Evolutionary conservation across 2,329 filamentous ascomycete species (phyloP).

Genomic region (Venturia asperata): DNA sequence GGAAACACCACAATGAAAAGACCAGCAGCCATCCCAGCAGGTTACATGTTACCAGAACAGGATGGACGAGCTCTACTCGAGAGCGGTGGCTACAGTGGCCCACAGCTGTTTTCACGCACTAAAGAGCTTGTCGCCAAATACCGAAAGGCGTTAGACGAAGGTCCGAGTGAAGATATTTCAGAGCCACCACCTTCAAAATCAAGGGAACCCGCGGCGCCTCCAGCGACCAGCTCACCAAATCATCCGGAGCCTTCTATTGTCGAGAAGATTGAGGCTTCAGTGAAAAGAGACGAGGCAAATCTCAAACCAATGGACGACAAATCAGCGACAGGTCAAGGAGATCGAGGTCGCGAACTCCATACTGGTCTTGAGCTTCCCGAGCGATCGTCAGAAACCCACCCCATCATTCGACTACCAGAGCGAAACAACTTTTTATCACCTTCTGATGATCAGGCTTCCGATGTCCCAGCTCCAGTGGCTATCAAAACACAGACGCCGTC

Average conservation of each 20-base stretch:
- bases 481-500: slow-evolving; percentile 10
- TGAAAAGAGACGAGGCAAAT: slow-evolving; percentile 8
- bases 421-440: background rate
- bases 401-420: slow-evolving; percentile 13
- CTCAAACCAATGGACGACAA: slow-evolving; percentile 16
- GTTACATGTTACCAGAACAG: slow-evolving; percentile 54
- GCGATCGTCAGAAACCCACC: background rate
- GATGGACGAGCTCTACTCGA: slow-evolving; percentile 66
- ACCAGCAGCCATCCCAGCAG: slow-evolving; percentile 60
- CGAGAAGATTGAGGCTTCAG: background rate
- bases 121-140: slow-evolving; percentile 73
- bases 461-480: background rate
- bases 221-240: background rate
- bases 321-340: background rate
- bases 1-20: slow-evolving; percentile 92
- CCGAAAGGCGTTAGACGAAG: slow-evolving; percentile 46
- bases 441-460: background rate
- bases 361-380: slow-evolving; percentile 9
- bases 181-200: slow-evolving; percentile 1
- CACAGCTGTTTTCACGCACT: slow-evolving; percentile 77
- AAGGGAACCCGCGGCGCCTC: background rate
- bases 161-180: slow-evolving; percentile 28
- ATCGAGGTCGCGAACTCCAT: slow-evolving; percentile 10
- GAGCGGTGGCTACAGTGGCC: slow-evolving; percentile 84
- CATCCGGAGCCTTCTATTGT: background rate